Evolutionary conservation across 1,284 basidiomycete species (phyloP), one percentile per base, ranked within the genome.

Genomic region (Heterobasidion irregulare): DNA sequence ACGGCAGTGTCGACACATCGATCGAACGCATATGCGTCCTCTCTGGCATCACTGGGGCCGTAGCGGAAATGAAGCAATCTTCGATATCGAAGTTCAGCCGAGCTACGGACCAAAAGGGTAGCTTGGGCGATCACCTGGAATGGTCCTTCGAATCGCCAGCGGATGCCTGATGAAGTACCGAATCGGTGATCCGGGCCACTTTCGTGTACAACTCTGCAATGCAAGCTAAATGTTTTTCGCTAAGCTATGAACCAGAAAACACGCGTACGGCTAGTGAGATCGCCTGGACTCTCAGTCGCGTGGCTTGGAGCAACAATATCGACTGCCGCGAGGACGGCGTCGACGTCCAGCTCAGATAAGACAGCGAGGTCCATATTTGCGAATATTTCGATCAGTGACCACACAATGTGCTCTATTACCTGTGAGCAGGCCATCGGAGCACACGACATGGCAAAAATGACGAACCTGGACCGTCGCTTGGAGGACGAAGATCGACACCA

Each of bases 371-470:
- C 85, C 72, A 89, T 76, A 59, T 85, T 79, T 2, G 78, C 75
- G 63, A 83, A 86, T 41, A 84, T 69, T 62, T 86, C 83, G 41
- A 82, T 70, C 34, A 87, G 64, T n/a, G 72, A 72, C 73, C 75
- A 80, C 36, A 82, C 64, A 1, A 75, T 66, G 35, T 69, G 65
- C 8, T 74, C 69, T 70, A 36, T 8, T 38, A 5, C 36, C 16
- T 35, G 32, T 41, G 32, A 46, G 26, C 15, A 38, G 47, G 10
- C 36, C 53, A 49, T 53, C 32, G 4, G 53, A 66, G 15, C 45
- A 52, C 44, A 45, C 18, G 58, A 43, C 38, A 36, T 57, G 47
- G 38, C 45, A 5, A 26, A 26, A 8, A 33, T 44, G 16, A 16
- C 32, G 10, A 47, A 70, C 55, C 26, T 36, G 46, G 8, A 60